Evolutionary conservation across 768 basidiomycete species (phyloP).

Genomic region (Xanthoconium purpureum): DNA sequence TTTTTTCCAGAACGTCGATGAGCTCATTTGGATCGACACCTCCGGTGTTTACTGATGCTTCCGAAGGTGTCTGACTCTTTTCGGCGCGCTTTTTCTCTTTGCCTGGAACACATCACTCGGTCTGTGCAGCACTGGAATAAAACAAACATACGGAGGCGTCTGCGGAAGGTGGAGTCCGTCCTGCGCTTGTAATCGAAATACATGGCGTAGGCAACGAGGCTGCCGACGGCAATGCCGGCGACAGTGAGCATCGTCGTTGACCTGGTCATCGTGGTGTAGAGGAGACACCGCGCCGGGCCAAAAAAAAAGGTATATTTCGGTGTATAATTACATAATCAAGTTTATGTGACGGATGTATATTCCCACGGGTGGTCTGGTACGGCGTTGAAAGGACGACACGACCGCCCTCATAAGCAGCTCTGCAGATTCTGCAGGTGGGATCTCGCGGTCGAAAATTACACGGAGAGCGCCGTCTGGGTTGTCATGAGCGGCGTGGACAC

Average conservation of each 20-base stretch:
- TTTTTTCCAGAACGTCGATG: slow-evolving; percentile 57
- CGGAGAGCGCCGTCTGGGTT: slow-evolving; percentile 20
- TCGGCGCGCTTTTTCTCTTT: slow-evolving; percentile 90
- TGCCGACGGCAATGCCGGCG: slow-evolving; percentile 48
- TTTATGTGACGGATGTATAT: neutral
- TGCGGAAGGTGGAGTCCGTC: slow-evolving; percentile 84
- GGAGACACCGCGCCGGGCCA: neutral
- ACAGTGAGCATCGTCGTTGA: slow-evolving; percentile 41
- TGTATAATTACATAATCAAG: slow-evolving; percentile 24
- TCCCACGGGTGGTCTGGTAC: slow-evolving; percentile 21
- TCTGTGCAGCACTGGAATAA: neutral
- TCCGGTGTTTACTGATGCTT: slow-evolving; percentile 22
- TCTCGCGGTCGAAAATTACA: slow-evolving; percentile 19
- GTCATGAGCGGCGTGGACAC: slow-evolving; percentile 45
- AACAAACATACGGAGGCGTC: slow-evolving; percentile 68
- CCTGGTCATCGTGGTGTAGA: slow-evolving; percentile 24
- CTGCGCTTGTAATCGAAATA: slow-evolving; percentile 96
- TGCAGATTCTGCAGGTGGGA: slow-evolving; percentile 20
- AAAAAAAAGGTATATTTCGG: slow-evolving; percentile 2
- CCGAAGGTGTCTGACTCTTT: slow-evolving; percentile 55
- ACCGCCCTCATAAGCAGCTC: slow-evolving; percentile 21
- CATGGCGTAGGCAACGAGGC: slow-evolving; percentile 72
- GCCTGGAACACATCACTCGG: slow-evolving; percentile 43
- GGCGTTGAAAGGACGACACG: slow-evolving; percentile 25
- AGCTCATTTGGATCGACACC: slow-evolving; percentile 52